Conservation (phyloP, 768 basidiomycete genomes). For the Clathrus columnatus region DNA sequence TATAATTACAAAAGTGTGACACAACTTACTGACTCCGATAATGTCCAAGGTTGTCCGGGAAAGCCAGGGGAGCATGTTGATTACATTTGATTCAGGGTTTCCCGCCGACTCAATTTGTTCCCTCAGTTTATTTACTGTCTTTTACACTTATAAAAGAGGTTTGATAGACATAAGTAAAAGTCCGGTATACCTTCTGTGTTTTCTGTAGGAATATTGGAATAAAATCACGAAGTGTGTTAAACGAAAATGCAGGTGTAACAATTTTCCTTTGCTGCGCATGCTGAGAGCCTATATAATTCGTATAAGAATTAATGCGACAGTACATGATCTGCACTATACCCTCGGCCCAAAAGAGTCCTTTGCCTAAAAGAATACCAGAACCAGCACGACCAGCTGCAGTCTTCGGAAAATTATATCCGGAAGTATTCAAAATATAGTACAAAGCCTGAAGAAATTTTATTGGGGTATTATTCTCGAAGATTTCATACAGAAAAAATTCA, state of each 20-base stretch:
- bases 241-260: conserved; percentile 26
- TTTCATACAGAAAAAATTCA: neutral
- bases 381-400: conserved; percentile 34
- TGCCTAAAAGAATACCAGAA: conserved; percentile 36
- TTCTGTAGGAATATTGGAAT: neutral
- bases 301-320: neutral
- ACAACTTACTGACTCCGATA: conserved; percentile 20
- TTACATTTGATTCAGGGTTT: conserved; percentile 1
- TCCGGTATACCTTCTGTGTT: neutral
- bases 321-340: conserved; percentile 23
- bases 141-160: neutral
- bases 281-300: conserved; percentile 14
- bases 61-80: conserved; percentile 20
- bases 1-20: neutral
- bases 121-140: neutral
- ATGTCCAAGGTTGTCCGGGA: conserved; percentile 20
- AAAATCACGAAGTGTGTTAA: neutral
- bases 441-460: conserved; percentile 24
- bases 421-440: conserved; percentile 49
- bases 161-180: neutral
- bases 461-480: neutral
- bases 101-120: conserved; percentile 16
- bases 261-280: conserved; percentile 26
- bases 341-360: conserved; percentile 47
- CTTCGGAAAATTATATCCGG: conserved; percentile 48